Percentiles rank a stretch among this genome's conserved stretches.
Evolutionary conservation across 179 eudicot genomes (phyloP).

Genomic region (Silene vulgaris): DNA sequence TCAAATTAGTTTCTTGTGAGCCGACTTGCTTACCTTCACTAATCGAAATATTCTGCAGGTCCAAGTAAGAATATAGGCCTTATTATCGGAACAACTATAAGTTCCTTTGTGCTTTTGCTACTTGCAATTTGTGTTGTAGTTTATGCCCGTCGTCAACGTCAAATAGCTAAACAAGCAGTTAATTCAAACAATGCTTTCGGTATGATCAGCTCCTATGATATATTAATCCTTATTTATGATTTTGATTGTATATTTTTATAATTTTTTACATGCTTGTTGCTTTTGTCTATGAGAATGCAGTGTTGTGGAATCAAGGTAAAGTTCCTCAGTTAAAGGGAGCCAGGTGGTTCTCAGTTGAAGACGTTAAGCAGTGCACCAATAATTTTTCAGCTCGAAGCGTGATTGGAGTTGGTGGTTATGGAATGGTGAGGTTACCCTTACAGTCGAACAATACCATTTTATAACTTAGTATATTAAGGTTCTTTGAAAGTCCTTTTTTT

Average conservation of each 20-base stretch:
- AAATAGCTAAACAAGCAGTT: slow-evolving; percentile 44
- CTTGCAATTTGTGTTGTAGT: slow-evolving; percentile 48
- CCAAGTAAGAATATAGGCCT: slow-evolving; percentile 26
- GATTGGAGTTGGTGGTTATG: slow-evolving; percentile 74
- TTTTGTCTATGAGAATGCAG: slow-evolving; percentile 35
- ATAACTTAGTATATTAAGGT: not conserved
- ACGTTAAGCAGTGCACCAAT: slow-evolving; percentile 47
- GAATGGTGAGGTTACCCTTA: slow-evolving; percentile 40
- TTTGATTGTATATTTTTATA: slow-evolving; percentile 1
- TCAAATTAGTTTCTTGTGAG: not conserved
- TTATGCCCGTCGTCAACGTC: slow-evolving; percentile 52
- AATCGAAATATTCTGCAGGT: slow-evolving; percentile 20
- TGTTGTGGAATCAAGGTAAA: slow-evolving; percentile 55
- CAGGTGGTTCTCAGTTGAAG: slow-evolving; percentile 53
- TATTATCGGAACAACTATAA: slow-evolving; percentile 40
- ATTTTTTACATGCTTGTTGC: not conserved
- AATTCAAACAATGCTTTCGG: slow-evolving; percentile 55
- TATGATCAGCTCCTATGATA: slow-evolving; percentile 23
- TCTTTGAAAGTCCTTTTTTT: not conserved
- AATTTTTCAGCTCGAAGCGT: slow-evolving; percentile 46
- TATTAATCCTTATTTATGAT: not conserved
- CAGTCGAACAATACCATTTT: not conserved
- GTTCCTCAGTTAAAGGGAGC: slow-evolving; percentile 67
- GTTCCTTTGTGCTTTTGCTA: slow-evolving; percentile 44
- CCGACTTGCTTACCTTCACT: slow-evolving; percentile 14